Conservation (phyloP, 1,139 yeast genomes). For the Scheffersomyces titani region DNA sequence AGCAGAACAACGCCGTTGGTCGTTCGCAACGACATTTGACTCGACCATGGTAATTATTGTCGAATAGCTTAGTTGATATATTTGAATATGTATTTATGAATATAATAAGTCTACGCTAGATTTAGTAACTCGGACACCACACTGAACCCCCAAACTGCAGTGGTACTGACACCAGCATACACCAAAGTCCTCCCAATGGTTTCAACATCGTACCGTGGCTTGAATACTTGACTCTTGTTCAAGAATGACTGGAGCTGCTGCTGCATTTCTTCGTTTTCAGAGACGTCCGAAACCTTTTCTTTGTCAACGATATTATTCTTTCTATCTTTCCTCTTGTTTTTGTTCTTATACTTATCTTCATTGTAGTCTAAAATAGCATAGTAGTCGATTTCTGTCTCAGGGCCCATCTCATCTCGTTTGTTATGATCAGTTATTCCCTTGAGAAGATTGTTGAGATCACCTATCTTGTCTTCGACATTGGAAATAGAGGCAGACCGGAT, state of each 20-base stretch:
- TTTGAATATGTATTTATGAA: not conserved
- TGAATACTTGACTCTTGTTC: slow-evolving; percentile 43
- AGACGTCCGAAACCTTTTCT: slow-evolving; percentile 2
- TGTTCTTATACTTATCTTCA: slow-evolving; percentile 4
- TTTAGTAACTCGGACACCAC: slow-evolving; percentile 16
- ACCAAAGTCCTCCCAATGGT: slow-evolving; percentile 71
- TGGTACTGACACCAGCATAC: slow-evolving; percentile 67
- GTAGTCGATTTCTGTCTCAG: slow-evolving; percentile 43
- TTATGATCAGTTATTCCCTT: slow-evolving; percentile 28
- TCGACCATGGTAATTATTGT: not conserved
- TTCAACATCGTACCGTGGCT: slow-evolving; percentile 68
- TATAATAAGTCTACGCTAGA: slow-evolving; percentile 6
- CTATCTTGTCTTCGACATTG: slow-evolving; percentile 37
- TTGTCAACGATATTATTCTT: slow-evolving; percentile 3
- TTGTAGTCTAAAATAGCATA: slow-evolving; percentile 44
- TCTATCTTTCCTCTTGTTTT: not conserved
- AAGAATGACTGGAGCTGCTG: slow-evolving; percentile 7
- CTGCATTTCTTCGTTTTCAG: slow-evolving; percentile 7
- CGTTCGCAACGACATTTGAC: not conserved
- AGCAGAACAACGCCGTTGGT: not conserved
- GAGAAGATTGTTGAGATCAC: slow-evolving; percentile 37
- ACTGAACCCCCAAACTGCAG: slow-evolving; percentile 49
- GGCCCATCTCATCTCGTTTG: slow-evolving; percentile 35
- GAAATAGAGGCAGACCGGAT: slow-evolving; percentile 44
- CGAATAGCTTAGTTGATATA: not conserved